These are phyloP conservation scores for Periconia sp. DNA, from an alignment of 2,329 filamentous ascomycete genomes.

Conservation along the genomic window DNA sequence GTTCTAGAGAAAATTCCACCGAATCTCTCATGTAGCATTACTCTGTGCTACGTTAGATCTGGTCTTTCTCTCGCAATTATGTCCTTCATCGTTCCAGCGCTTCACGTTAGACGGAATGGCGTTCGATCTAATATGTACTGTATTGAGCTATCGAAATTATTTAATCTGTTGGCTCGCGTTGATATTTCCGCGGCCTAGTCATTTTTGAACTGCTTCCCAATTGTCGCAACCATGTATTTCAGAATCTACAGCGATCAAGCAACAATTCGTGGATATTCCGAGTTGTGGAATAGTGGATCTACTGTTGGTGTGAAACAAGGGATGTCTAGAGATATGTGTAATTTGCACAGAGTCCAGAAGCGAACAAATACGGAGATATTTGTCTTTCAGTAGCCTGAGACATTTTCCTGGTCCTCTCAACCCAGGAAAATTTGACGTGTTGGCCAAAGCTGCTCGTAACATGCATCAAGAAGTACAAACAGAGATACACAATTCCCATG, in stretches of 20 bases:
- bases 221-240: too few relatives aligned
- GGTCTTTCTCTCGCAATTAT: neutral
- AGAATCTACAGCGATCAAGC: too few relatives aligned
- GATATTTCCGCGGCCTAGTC: too few relatives aligned
- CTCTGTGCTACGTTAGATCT: neutral
- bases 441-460: neutral
- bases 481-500: neutral
- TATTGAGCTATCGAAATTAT: too few relatives aligned
- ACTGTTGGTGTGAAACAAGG: neutral
- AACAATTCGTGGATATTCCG: too few relatives aligned
- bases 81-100: neutral
- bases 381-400: too few relatives aligned
- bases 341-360: neutral
- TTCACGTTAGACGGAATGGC: neutral
- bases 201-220: too few relatives aligned
- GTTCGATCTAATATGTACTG: too few relatives aligned
- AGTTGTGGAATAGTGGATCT: too few relatives aligned
- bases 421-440: neutral
- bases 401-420: neutral
- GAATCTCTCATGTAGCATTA: neutral
- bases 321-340: too few relatives aligned
- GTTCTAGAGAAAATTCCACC: neutral
- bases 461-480: neutral
- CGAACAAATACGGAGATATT: neutral
- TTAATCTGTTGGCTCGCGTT: too few relatives aligned